These are phyloP conservation scores for Aspergillus nanangensis DNA, from an alignment of 495 filamentous ascomycete species.

Conservation along the genomic window DNA sequence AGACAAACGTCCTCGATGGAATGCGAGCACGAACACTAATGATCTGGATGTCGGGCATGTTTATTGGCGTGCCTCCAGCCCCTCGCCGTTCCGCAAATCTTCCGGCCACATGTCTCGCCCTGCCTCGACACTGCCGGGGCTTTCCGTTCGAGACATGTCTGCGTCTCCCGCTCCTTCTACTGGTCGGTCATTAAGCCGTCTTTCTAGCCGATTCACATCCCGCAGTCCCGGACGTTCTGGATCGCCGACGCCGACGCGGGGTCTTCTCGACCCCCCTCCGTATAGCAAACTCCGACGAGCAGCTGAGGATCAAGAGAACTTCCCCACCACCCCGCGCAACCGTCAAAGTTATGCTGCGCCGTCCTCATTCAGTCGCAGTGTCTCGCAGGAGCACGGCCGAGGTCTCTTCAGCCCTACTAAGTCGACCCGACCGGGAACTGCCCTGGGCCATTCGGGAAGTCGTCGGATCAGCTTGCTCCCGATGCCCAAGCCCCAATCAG, in stretches of 20 bases:
- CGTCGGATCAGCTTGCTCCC: conserved; percentile 49
- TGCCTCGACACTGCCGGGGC: conserved; percentile 32
- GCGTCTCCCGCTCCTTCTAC: conserved; percentile 36
- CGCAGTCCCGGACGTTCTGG: conserved; percentile 32
- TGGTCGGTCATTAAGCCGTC: conserved; percentile 27
- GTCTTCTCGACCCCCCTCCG: conserved; percentile 33
- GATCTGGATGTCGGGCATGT: conserved; percentile 65
- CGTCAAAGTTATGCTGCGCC: conserved; percentile 40
- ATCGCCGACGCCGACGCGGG: conserved; percentile 27
- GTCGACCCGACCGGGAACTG: conserved; percentile 35
- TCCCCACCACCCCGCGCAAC: conserved; percentile 33
- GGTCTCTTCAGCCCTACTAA: conserved; percentile 31
- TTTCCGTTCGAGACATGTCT: conserved; percentile 33
- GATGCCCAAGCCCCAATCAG: conserved; percentile 28
- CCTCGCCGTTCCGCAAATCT: conserved; percentile 56
- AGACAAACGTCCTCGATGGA: conserved; percentile 78
- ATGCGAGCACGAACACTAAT: conserved; percentile 62
- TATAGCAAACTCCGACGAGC: conserved; percentile 39
- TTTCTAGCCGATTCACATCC: conserved; percentile 36
- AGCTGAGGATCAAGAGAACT: conserved; percentile 10
- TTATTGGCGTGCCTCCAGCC: conserved; percentile 59
- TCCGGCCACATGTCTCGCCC: conserved; percentile 35
- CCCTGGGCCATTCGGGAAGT: conserved; percentile 40
- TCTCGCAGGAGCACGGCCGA: conserved; percentile 22
- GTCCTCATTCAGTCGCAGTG: conserved; percentile 33